These are phyloP conservation scores for Dipteronia sinensis DNA, from an alignment of 345 rosid genomes.

Conservation along the genomic window DNA sequence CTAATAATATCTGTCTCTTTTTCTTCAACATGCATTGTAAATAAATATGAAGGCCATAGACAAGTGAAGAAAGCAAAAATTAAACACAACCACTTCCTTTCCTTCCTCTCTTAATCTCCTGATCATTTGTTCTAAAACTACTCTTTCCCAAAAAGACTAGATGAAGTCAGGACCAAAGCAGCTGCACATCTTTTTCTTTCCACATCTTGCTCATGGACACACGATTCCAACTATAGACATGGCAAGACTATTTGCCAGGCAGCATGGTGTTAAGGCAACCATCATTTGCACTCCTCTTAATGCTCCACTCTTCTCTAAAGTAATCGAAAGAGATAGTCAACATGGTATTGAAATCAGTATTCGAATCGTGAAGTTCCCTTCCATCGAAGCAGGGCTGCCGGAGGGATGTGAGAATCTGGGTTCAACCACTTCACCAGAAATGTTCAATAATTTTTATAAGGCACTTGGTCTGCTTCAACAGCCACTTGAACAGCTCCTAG, in stretches of 20 bases:
- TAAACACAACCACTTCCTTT: neutral
- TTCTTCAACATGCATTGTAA: neutral
- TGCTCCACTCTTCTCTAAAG: neutral
- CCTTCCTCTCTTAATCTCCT: neutral
- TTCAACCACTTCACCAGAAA: neutral
- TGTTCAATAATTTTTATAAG: neutral
- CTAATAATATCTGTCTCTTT: neutral
- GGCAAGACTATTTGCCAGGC: slow-evolving; percentile 10
- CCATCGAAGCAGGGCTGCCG: slow-evolving; percentile 23
- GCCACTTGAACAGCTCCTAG: slow-evolving; percentile 13
- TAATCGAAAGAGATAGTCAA: slow-evolving; percentile 11
- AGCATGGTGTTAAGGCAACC: slow-evolving; percentile 5
- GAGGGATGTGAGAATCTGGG: slow-evolving; percentile 26
- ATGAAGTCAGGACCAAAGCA: neutral
- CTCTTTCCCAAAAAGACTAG: neutral
- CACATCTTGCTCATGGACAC: slow-evolving; percentile 13
- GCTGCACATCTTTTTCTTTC: slow-evolving; percentile 9
- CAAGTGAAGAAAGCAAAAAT: neutral
- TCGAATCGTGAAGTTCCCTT: slow-evolving; percentile 19
- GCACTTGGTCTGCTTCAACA: slow-evolving; percentile 20
- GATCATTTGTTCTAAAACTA: neutral
- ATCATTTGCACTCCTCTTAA: neutral
- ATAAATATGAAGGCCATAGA: neutral
- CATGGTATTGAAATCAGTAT: slow-evolving; percentile 14
- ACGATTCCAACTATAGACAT: slow-evolving; percentile 13